A percentile compares a stretch with the other conserved stretches of the same genome.
These are phyloP conservation scores for Fraxinus excelsior DNA, from an alignment of 257 asterid genomes.

Conservation along the genomic window DNA sequence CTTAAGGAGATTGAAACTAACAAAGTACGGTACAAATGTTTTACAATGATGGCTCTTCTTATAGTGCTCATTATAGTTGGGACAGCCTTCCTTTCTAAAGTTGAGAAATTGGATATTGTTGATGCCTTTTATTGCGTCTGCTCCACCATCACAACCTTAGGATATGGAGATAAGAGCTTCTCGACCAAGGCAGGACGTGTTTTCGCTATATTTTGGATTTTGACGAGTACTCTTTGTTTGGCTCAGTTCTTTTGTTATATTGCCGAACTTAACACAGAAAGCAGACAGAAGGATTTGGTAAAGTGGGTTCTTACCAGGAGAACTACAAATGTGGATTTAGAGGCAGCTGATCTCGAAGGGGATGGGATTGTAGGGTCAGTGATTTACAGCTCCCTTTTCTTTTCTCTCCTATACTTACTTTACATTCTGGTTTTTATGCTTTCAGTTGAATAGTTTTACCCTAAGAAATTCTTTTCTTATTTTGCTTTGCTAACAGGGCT, in stretches of 20 bases:
- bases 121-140: slow-evolving; percentile 89
- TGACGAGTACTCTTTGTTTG: slow-evolving; percentile 69
- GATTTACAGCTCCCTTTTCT: background rate
- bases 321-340: slow-evolving; percentile 79
- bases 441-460: background rate
- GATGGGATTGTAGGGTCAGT: slow-evolving; percentile 76
- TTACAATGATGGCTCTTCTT: slow-evolving; percentile 35
- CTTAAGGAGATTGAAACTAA: slow-evolving; percentile 60
- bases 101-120: slow-evolving; percentile 60
- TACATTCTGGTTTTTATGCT: background rate
- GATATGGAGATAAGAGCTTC: slow-evolving; percentile 93
- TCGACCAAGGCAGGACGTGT: slow-evolving; percentile 79
- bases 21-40: slow-evolving; percentile 61
- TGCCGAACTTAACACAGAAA: slow-evolving; percentile 78
- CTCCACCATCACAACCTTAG: slow-evolving; percentile 83
- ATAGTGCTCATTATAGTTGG: slow-evolving; percentile 56
- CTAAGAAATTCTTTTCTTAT: slow-evolving; percentile 12
- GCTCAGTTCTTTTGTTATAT: slow-evolving; percentile 72
- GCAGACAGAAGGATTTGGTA: slow-evolving; percentile 59
- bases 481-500: slow-evolving; percentile 45
- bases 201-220: slow-evolving; percentile 84
- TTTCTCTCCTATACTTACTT: background rate
- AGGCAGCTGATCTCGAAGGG: slow-evolving; percentile 83
- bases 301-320: slow-evolving; percentile 52
- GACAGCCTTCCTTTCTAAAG: slow-evolving; percentile 47